Base-by-base conservation (phyloP, 306 rosid genomes). In the Datisca glomerata region DNA sequence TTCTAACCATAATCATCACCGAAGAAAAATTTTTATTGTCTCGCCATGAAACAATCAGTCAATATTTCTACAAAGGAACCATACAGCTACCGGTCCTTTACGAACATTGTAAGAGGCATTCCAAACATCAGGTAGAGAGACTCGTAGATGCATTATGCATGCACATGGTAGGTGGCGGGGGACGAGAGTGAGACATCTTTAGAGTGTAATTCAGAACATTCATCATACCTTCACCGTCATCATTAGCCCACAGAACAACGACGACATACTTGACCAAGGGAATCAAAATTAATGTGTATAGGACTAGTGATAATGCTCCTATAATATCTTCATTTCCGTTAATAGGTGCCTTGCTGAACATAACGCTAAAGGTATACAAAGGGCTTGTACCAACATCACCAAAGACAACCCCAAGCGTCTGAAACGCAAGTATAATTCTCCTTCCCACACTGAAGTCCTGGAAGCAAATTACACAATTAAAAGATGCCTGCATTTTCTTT, bases 371-470 rank as follows among this genome's bases (percentile, higher is more conserved):
- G 18, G 98, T 80, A 63, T 91, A 91, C 59, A 91, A 62, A 23
- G 98, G 98, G 58, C 98, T 84, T 6, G 98, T 91, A 49, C 96
- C 98, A 73, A 91, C 98, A 66, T 91, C 98, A 49, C 98, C 98
- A 71, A 91, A 91, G 45, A 91, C 96, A 59, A 91, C 85, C 59
- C 98, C 98, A 52, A 84, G 96, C 40, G 96, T 91, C 60, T 91
- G 96, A 59, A 78, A 84, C 56, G 79, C 86, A 62, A 91, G 65
- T 50, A 51, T 25, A 54, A 91, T 66, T 40, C 49, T 76, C 76
- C 63, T 84, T 39, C 85, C 92, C 64, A 68, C 3, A 40, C 74
- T 80, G 49, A 70, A 52, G 60, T 84, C 98, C 95, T 89, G 84
- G 62, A 68, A 58, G 13, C 38, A 41, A 45, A 46, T 23, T 29